Evolutionary conservation across 441 rosid species (phyloP).

Genomic region (Flueggea neowawraea): DNA sequence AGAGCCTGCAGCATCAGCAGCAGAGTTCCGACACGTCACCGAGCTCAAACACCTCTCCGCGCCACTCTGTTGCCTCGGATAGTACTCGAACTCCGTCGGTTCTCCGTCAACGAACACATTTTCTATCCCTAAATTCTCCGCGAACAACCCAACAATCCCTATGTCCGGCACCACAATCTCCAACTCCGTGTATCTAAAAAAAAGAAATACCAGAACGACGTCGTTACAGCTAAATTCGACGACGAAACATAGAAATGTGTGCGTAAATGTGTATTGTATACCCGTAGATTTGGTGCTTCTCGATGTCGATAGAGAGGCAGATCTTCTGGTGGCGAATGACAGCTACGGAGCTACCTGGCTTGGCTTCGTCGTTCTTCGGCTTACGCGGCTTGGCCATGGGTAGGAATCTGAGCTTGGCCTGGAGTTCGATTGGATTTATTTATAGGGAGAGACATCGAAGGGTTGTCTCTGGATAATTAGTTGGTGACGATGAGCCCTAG

Average conservation of each 20-base stretch:
- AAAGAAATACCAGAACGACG: background rate
- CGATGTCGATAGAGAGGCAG: constrained; percentile 77
- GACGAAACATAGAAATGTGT: background rate
- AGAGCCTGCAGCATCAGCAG: constrained; percentile 78
- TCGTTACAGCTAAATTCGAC: background rate
- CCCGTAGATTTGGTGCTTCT: constrained; percentile 81
- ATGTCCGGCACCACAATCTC: constrained; percentile 96
- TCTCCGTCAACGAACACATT: constrained; percentile 93
- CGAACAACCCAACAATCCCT: constrained; percentile 84
- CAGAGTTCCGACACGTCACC: constrained; percentile 51
- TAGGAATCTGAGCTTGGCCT: too few relatives aligned
- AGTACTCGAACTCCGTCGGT: constrained; percentile 82
- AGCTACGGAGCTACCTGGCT: constrained; percentile 73
- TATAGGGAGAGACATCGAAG: too few relatives aligned
- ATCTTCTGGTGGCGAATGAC: constrained; percentile 93
- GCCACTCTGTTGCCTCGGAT: constrained; percentile 57
- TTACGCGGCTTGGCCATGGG: constrained; percentile 92
- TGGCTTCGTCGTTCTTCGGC: constrained; percentile 71
- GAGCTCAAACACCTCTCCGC: constrained; percentile 54
- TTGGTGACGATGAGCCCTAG: too few relatives aligned
- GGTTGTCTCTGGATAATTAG: too few relatives aligned
- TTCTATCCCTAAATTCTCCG: constrained; percentile 90
- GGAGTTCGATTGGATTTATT: too few relatives aligned
- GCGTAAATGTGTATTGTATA: constrained; percentile 7
- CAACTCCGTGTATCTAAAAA: constrained; percentile 77